phyloP scores from a whole-genome alignment of 257 asterid genomes.

The Voacanga thouarsii region DNA sequence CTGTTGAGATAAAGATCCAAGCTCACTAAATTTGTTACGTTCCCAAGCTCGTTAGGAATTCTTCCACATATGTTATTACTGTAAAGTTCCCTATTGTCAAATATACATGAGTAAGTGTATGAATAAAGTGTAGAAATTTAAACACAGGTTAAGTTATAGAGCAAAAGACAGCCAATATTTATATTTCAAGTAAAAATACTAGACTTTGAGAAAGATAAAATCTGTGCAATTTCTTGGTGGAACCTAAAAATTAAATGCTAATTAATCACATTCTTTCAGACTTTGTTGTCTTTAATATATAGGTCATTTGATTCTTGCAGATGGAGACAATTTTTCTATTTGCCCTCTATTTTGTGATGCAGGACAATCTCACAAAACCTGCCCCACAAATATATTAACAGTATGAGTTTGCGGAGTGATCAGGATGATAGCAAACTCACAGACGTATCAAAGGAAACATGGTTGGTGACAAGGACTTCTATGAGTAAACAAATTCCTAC shows the following conservation, averaged over 20 bases:
- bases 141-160: not conserved
- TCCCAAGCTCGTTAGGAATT: conserved; percentile 79
- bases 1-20: conserved; percentile 89
- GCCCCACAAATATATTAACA: too few relatives aligned
- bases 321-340: not conserved
- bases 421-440: too few relatives aligned
- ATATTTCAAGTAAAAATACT: not conserved
- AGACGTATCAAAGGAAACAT: too few relatives aligned
- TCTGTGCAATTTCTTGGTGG: not conserved
- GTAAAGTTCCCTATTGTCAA: conserved; percentile 76
- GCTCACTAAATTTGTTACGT: conserved; percentile 82
- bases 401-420: too few relatives aligned
- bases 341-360: not conserved
- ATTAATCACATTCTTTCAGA: not conserved
- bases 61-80: conserved; percentile 78
- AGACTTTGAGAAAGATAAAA: not conserved
- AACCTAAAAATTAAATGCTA: too few relatives aligned
- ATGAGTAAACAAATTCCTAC: too few relatives aligned
- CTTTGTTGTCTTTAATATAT: not conserved
- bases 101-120: not conserved
- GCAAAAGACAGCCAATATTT: not conserved
- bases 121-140: not conserved
- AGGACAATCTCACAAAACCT: too few relatives aligned
- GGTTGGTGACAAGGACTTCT: too few relatives aligned
- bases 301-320: not conserved